Evolutionary conservation across 2,329 filamentous ascomycete genomes (phyloP).

Genomic region (Phaeosphaeriaceae sp.): DNA sequence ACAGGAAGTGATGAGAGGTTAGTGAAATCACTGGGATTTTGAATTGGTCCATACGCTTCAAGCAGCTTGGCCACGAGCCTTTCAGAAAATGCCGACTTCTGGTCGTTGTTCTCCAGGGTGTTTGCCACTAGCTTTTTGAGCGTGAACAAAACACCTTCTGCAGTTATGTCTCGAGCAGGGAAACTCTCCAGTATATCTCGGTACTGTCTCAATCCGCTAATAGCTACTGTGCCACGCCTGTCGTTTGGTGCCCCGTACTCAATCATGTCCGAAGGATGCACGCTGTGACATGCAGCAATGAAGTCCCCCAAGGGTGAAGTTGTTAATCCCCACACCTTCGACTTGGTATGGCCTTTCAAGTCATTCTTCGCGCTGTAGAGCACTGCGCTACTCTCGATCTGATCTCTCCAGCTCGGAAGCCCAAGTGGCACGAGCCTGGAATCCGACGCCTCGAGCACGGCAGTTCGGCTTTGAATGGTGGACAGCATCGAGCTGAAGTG

Average conservation of each 20-base stretch:
- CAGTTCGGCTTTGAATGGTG: conserved; percentile 41
- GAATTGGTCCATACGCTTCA: conserved; percentile 19
- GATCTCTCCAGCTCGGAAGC: conserved; percentile 49
- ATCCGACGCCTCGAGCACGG: conserved; percentile 36
- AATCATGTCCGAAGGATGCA: conserved; percentile 65
- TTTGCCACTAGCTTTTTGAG: conserved; percentile 45
- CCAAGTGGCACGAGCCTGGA: conserved; percentile 12
- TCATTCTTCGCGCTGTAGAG: conserved; percentile 60
- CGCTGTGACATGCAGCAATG: conserved; percentile 58
- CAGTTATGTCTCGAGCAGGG: conserved; percentile 26
- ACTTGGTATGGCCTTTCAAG: conserved; percentile 58
- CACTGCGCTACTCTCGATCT: conserved; percentile 46
- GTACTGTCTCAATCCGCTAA: conserved; percentile 32
- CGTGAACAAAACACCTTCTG: conserved; percentile 45
- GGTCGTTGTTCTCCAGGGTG: conserved; percentile 32
- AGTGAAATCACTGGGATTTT: not conserved
- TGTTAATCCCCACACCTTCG: conserved; percentile 63
- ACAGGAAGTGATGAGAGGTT: not conserved
- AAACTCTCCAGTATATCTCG: conserved; percentile 25
- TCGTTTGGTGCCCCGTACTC: conserved; percentile 62
- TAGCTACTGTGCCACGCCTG: conserved; percentile 51
- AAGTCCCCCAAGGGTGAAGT: conserved; percentile 56
- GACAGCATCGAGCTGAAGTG: conserved; percentile 50
- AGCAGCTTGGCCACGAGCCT: conserved; percentile 32
- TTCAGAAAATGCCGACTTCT: conserved; percentile 29